Percentiles rank a stretch among this genome's conserved stretches.
These are phyloP conservation scores for Nemania bipapillata DNA, from an alignment of 2,329 filamentous ascomycete species.

Conservation along the genomic window DNA sequence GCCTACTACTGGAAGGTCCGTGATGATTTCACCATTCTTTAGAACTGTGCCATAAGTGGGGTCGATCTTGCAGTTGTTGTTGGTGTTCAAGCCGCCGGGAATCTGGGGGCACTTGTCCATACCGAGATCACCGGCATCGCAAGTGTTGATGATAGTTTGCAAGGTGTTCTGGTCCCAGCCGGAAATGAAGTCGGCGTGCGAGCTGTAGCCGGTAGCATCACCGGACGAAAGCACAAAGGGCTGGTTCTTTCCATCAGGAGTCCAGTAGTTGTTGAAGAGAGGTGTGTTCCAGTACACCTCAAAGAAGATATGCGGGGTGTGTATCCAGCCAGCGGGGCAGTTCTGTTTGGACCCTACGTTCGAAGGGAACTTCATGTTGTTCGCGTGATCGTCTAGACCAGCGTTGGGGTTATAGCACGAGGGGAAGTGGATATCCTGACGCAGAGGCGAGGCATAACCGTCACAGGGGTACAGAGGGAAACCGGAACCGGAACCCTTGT, in stretches of 20 bases:
- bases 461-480: constrained; percentile 78
- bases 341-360: constrained; percentile 61
- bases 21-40: constrained; percentile 54
- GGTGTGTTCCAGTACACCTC: constrained; percentile 71
- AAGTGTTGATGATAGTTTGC: constrained; percentile 74
- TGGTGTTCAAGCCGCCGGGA: constrained; percentile 62
- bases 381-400: constrained; percentile 68
- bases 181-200: constrained; percentile 78
- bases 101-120: constrained; percentile 73
- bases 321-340: constrained; percentile 66
- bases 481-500: constrained; percentile 68
- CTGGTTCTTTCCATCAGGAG: constrained; percentile 63
- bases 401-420: constrained; percentile 76
- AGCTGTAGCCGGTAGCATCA: constrained; percentile 75
- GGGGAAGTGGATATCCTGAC: constrained; percentile 76
- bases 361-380: constrained; percentile 74
- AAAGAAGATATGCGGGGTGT: constrained; percentile 68
- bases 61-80: constrained; percentile 62
- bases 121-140: constrained; percentile 67
- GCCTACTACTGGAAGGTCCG: constrained; percentile 66
- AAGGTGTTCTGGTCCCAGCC: constrained; percentile 75
- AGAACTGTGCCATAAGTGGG: constrained; percentile 61
- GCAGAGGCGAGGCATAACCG: constrained; percentile 68
- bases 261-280: constrained; percentile 64
- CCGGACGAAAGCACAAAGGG: constrained; percentile 77